Conservation (phyloP, 2,329 filamentous ascomycete species). For the Elsinoe necatrix region DNA sequence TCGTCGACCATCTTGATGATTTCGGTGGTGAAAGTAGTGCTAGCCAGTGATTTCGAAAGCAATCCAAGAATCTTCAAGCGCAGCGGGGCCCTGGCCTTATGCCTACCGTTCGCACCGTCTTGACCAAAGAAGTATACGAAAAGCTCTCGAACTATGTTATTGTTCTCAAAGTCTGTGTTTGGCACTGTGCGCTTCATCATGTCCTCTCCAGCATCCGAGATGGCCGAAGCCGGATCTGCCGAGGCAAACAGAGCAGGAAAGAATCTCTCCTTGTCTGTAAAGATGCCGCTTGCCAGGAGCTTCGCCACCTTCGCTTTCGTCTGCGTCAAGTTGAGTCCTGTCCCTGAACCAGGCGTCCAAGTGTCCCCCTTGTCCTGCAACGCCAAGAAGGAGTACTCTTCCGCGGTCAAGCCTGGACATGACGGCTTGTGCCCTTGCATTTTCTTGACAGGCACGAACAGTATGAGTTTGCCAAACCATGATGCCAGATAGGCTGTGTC, state of each 20-base stretch:
- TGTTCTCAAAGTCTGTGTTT: slow-evolving; percentile 63
- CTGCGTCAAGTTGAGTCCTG: slow-evolving; percentile 59
- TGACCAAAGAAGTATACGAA: slow-evolving; percentile 67
- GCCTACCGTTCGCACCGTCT: slow-evolving; percentile 33
- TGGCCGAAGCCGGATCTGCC: slow-evolving; percentile 69
- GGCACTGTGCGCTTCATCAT: slow-evolving; percentile 68
- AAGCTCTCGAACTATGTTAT: slow-evolving; percentile 53
- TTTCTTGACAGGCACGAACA: slow-evolving; percentile 45
- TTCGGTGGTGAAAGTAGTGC: slow-evolving; percentile 59
- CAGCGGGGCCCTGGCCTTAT: slow-evolving; percentile 55
- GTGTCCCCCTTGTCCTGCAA: slow-evolving; percentile 58
- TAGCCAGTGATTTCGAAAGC: slow-evolving; percentile 65
- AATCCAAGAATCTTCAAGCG: slow-evolving; percentile 68
- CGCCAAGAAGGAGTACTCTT: slow-evolving; percentile 62
- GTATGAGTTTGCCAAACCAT: slow-evolving; percentile 69
- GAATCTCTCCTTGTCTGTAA: slow-evolving; percentile 74
- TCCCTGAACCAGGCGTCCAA: slow-evolving; percentile 53
- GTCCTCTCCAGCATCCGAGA: slow-evolving; percentile 80
- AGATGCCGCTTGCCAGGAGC: slow-evolving; percentile 76
- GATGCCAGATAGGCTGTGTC: slow-evolving; percentile 67
- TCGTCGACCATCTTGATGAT: slow-evolving; percentile 63
- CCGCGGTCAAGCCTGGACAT: slow-evolving; percentile 54
- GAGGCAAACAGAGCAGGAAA: slow-evolving; percentile 76
- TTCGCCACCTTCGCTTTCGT: slow-evolving; percentile 61
- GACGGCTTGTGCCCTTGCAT: slow-evolving; percentile 27